phyloP scores from a whole-genome alignment of 805 yeast species.

The Wickerhamiella vanderwaltii region DNA sequence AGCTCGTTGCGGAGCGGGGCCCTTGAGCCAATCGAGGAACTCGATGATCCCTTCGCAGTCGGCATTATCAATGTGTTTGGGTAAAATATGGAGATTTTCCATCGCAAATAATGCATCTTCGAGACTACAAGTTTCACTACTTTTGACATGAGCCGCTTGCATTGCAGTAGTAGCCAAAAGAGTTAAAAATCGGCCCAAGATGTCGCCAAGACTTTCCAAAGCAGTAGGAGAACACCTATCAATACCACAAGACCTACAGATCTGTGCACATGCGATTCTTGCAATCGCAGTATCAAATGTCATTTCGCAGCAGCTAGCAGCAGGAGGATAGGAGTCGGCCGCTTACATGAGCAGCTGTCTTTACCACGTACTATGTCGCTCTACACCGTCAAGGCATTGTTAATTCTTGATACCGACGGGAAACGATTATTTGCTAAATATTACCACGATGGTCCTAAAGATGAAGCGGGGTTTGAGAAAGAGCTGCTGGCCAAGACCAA shows the following conservation, averaged over 20 bases:
- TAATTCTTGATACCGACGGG: constrained; percentile 74
- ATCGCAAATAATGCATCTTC: constrained; percentile 67
- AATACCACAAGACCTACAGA: constrained; percentile 69
- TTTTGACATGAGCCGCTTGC: constrained; percentile 38
- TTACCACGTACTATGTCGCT: constrained; percentile 35
- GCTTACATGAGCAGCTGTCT: background rate
- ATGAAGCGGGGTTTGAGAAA: constrained; percentile 68
- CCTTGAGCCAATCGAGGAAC: constrained; percentile 40
- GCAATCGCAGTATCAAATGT: constrained; percentile 36
- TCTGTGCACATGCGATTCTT: constrained; percentile 41
- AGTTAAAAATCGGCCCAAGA: constrained; percentile 52
- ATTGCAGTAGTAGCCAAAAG: constrained; percentile 41
- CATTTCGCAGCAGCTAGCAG: no score
- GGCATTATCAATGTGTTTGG: constrained; percentile 41
- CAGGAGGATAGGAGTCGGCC: no score
- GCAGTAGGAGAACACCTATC: constrained; percentile 63
- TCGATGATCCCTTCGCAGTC: constrained; percentile 38
- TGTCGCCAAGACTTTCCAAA: constrained; percentile 65
- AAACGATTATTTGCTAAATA: constrained; percentile 74
- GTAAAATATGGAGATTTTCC: constrained; percentile 47
- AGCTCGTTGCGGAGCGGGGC: constrained; percentile 19
- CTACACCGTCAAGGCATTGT: constrained; percentile 68
- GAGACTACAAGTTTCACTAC: constrained; percentile 36
- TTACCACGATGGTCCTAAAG: constrained; percentile 43
- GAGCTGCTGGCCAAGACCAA: constrained; percentile 61